phyloP scores from a whole-genome alignment of 495 filamentous ascomycete genomes.

The Penicillium nucicola region DNA sequence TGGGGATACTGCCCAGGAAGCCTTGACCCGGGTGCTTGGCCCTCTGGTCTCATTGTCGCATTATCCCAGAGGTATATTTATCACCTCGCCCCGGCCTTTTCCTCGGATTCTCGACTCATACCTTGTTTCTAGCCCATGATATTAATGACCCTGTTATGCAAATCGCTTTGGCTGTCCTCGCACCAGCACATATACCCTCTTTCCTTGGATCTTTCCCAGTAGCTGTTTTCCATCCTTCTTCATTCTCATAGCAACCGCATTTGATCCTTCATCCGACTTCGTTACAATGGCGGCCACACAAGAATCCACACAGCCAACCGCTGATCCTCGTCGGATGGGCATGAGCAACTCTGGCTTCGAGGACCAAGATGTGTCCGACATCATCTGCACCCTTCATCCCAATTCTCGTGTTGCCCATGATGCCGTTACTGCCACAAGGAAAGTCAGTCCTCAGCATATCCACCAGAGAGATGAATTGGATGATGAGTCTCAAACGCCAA shows the following conservation, averaged over 20 bases:
- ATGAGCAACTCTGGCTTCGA: conserved; percentile 72
- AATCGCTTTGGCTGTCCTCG: conserved; percentile 10
- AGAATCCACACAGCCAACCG: conserved; percentile 73
- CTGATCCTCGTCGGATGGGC: conserved; percentile 76
- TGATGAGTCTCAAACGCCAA: conserved; percentile 42
- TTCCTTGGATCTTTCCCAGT: conserved; percentile 15
- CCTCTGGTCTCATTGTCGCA: neutral
- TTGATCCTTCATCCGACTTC: conserved; percentile 5
- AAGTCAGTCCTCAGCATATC: conserved; percentile 54
- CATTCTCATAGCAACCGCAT: conserved; percentile 11
- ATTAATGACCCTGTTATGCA: conserved; percentile 21
- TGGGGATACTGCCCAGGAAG: neutral
- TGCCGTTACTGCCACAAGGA: conserved; percentile 54
- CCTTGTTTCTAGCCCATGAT: conserved; percentile 5
- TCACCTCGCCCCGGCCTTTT: neutral
- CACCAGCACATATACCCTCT: conserved; percentile 23
- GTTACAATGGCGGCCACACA: conserved; percentile 52
- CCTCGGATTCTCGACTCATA: neutral
- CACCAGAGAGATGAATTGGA: conserved; percentile 44
- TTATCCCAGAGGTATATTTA: conserved; percentile 1
- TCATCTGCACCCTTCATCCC: conserved; percentile 86
- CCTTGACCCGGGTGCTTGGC: conserved; percentile 8
- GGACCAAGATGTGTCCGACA: conserved; percentile 78
- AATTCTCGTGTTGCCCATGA: conserved; percentile 65
- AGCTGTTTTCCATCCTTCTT: conserved; percentile 12